These are phyloP conservation scores for Moricandia arvensis DNA, from an alignment of 345 rosid species.

Conservation along the genomic window DNA sequence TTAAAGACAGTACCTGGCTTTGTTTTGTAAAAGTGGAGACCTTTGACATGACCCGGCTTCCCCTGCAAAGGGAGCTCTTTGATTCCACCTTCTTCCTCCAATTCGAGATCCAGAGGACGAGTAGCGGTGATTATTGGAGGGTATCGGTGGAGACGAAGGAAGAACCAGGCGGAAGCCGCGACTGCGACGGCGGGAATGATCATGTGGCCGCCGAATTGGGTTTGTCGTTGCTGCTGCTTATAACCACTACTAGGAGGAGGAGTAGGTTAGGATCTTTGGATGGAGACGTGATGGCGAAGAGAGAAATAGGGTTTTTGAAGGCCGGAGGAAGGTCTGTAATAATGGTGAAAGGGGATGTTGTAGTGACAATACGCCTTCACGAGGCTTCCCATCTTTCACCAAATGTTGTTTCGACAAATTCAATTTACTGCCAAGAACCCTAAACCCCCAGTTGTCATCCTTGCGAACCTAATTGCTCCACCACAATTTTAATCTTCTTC, in stretches of 20 bases:
- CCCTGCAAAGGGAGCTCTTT: constrained; percentile 29
- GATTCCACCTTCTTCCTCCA: constrained; percentile 21
- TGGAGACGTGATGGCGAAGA: constrained; percentile 37
- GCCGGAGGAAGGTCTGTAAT: constrained; percentile 30
- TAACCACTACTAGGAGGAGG: neutral
- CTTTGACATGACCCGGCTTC: constrained; percentile 20
- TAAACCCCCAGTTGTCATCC: neutral
- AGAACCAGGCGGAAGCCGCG: constrained; percentile 41
- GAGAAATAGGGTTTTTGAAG: constrained; percentile 38
- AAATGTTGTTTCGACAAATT: neutral
- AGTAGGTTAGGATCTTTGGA: constrained; percentile 11
- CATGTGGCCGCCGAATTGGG: constrained; percentile 31
- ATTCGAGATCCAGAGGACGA: neutral
- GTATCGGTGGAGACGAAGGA: constrained; percentile 27
- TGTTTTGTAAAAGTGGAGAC: constrained; percentile 29
- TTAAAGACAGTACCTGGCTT: constrained; percentile 25
- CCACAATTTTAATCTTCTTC: too few species aligned
- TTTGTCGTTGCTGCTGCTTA: neutral
- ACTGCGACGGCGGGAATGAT: constrained; percentile 32
- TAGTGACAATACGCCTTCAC: constrained; percentile 7
- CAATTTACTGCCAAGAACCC: neutral
- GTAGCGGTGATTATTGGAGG: constrained; percentile 31
- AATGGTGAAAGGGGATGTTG: constrained; percentile 29
- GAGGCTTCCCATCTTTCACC: neutral
- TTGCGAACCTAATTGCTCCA: too few species aligned